phyloP scores from a whole-genome alignment of 225 moss, liverwort and hornwort species.

The Pleurozium schreberi region DNA sequence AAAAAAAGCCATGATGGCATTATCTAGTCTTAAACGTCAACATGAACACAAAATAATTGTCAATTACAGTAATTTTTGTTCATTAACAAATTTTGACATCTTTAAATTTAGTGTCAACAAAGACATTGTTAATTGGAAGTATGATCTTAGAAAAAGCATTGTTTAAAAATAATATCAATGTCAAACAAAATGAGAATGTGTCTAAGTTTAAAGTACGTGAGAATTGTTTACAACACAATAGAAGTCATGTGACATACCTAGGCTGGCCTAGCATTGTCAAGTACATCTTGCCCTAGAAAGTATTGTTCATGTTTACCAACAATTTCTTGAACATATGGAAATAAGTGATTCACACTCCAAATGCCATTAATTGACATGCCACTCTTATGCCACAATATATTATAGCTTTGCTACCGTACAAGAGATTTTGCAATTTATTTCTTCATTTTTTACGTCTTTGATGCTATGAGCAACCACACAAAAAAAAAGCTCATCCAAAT shows the following conservation, averaged over 20 bases:
- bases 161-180: background rate
- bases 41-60: background rate
- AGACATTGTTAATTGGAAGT: background rate
- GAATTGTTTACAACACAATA: background rate
- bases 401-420: too few relatives aligned
- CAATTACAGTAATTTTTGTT: background rate
- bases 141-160: background rate
- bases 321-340: background rate
- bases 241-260: background rate
- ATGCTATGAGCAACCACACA: rapidly evolving
- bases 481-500: rapidly evolving
- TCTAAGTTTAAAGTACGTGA: too few relatives aligned
- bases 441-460: background rate
- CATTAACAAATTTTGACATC: background rate
- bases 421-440: background rate
- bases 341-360: background rate
- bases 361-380: background rate
- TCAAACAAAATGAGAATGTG: background rate
- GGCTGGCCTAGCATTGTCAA: background rate
- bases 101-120: background rate
- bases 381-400: background rate
- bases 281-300: background rate
- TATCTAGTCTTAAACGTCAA: background rate
- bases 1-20: too few relatives aligned
- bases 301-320: background rate